Base-by-base conservation (phyloP, 2,329 filamentous ascomycete genomes). In the Acarospora socialis region DNA sequence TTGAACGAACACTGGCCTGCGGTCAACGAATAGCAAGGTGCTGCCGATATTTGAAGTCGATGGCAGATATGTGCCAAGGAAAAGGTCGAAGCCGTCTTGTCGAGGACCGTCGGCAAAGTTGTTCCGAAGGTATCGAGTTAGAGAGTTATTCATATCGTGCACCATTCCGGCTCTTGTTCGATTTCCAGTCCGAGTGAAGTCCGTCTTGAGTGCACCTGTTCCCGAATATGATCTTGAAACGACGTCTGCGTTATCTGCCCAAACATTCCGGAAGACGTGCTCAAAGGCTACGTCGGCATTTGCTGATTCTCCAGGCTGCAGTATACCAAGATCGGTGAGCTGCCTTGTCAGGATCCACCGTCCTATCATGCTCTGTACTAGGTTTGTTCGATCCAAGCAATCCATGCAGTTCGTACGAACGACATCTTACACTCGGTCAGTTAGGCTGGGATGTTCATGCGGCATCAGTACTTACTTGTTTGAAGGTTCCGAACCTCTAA, bases 321-420 rank as follows among this genome's bases (percentile, higher is more conserved):
- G 70, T 31, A 94, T 61, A 21, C 86, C 86, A 3, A 83, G 61
- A 46, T 95, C 87, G 41, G 77, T 70, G 35, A 98, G 73, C 63
- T 93, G 90, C 42, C 84, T 77, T 39, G 86, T 86, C 23, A 98
- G 64, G 9, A 82, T 81, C 70, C 77, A 86, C 31, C 87, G 78
- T 7, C 81, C 90, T 36, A 98, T 72, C 80, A 95, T 93, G 54
- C 83, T 92, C 59, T 98, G 90, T 3, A 98, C 83, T 5, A 98
- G 86, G 47, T 98, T 98, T 32, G 90, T 98, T 32, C 90, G 80
- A 56, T 98, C 90, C 9, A 98, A 70, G 44, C 92, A 98, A 57
- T 98, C 90, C 90, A 98, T 98, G 61, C 90, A 98, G 55, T 98
- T 98, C 22, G 90, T 94, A 33, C 90, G 77, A 42, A 98, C 86